phyloP scores from a whole-genome alignment of 495 filamentous ascomycete species.

The Barbatosphaeria neglecta region DNA sequence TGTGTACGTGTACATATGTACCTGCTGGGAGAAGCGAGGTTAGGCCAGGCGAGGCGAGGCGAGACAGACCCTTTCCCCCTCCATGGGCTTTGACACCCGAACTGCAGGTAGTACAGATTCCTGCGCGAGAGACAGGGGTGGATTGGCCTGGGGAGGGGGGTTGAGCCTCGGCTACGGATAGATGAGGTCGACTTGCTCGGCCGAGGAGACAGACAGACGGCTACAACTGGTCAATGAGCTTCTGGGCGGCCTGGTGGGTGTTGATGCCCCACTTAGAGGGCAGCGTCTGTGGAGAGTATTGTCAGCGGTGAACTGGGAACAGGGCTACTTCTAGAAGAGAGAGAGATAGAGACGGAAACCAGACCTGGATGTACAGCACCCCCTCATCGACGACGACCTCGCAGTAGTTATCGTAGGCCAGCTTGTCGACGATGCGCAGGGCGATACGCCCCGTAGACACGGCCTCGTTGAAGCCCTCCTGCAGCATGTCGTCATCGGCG shows the following conservation, averaged over 20 bases:
- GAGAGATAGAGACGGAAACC: background rate
- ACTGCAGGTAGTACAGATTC: too few species aligned
- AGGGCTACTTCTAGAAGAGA: too few species aligned
- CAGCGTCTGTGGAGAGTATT: background rate
- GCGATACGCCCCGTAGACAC: constrained; percentile 25
- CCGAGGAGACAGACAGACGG: too few species aligned
- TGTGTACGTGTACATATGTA: too few species aligned
- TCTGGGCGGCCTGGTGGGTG: background rate
- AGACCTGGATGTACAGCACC: constrained; percentile 27
- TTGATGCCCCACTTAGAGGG: background rate
- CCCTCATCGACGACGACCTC: constrained; percentile 31
- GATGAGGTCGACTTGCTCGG: too few species aligned
- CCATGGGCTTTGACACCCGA: too few species aligned
- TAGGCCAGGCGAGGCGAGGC: too few species aligned
- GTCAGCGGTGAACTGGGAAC: background rate
- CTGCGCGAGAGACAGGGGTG: too few species aligned
- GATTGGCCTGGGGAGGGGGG: too few species aligned
- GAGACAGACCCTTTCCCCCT: too few species aligned
- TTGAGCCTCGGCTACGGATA: too few species aligned
- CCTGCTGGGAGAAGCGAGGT: too few species aligned
- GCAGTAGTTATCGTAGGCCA: constrained; percentile 27
- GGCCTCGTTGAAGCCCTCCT: constrained; percentile 32
- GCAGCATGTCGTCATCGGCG: constrained; percentile 33
- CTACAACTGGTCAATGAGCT: background rate
- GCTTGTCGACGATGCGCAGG: constrained; percentile 35